Percentiles rank a stretch among this genome's conserved stretches.
These are phyloP conservation scores for Blastocystis sp. DNA, from an alignment of 352 stramenopile genomes.

Conservation along the genomic window DNA sequence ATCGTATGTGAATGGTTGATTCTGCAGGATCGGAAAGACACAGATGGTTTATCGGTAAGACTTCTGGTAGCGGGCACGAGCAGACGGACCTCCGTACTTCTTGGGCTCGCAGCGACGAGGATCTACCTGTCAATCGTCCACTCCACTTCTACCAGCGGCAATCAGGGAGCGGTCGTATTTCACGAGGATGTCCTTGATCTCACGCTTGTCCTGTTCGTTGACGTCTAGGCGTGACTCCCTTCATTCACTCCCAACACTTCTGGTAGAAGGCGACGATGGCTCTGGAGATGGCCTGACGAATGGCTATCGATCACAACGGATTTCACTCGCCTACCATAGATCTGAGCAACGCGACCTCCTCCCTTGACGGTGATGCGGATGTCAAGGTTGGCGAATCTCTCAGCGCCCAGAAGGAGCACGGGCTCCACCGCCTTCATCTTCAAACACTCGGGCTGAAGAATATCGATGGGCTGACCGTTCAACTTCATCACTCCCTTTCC, in stretches of 20 bases:
- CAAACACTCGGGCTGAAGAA: no score
- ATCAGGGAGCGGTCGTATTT: constrained; percentile 94
- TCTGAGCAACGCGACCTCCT: constrained; percentile 10
- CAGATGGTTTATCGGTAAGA: constrained; percentile 4
- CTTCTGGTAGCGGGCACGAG: constrained; percentile 74
- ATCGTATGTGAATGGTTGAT: no score
- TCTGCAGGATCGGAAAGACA: background rate
- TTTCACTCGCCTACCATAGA: background rate
- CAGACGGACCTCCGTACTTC: constrained; percentile 94
- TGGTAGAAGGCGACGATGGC: constrained; percentile 97
- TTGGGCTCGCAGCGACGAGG: constrained; percentile 95
- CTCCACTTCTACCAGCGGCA: background rate
- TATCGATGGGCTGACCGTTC: constrained; percentile 1
- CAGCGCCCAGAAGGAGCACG: background rate
- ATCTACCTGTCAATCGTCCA: constrained; percentile 71
- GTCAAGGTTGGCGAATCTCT: background rate
- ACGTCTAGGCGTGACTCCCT: constrained; percentile 69
- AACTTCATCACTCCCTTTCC: background rate
- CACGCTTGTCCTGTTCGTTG: constrained; percentile 95
- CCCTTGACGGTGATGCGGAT: background rate
- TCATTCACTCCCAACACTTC: constrained; percentile 78
- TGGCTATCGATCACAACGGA: constrained; percentile 63
- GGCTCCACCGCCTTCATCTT: no score
- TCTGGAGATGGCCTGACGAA: constrained; percentile 97
- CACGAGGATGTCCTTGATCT: constrained; percentile 95